phyloP scores from a whole-genome alignment of 805 yeast genomes.

The Priceomyces fermenticarens region DNA sequence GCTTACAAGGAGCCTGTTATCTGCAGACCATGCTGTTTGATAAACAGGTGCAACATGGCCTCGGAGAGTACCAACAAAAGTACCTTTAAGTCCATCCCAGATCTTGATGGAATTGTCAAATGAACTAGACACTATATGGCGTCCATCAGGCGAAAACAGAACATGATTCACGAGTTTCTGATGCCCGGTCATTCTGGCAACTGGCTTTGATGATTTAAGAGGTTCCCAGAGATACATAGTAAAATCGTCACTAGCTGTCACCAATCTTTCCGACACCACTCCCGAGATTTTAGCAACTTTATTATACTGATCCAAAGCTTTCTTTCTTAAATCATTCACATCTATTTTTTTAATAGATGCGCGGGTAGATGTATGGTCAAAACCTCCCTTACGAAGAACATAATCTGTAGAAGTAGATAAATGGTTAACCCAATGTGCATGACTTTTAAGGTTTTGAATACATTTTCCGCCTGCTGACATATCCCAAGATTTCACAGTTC shows the following conservation, averaged over 20 bases:
- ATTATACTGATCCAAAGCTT: conserved; percentile 60
- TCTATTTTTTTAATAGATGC: conserved; percentile 18
- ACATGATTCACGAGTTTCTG: conserved; percentile 96
- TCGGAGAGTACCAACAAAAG: conserved; percentile 82
- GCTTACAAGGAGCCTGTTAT: conserved; percentile 84
- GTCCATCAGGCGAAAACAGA: conserved; percentile 92
- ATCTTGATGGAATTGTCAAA: conserved; percentile 93
- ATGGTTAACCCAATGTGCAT: conserved; percentile 98
- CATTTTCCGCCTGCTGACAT: conserved; percentile 69
- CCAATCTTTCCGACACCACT: conserved; percentile 65
- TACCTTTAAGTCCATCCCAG: conserved; percentile 95
- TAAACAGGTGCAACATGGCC: conserved; percentile 98
- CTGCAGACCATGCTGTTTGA: conserved; percentile 97
- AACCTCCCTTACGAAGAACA: conserved; percentile 83
- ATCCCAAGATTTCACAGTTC: conserved; percentile 91
- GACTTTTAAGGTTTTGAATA: conserved; percentile 75
- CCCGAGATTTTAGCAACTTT: conserved; percentile 63
- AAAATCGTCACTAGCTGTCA: conserved; percentile 94
- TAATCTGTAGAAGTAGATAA: conserved; percentile 87
- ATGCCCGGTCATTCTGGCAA: conserved; percentile 95
- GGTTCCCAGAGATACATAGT: conserved; percentile 99
- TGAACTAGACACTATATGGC: conserved; percentile 85
- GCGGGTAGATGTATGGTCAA: conserved; percentile 63
- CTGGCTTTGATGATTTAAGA: conserved; percentile 70
- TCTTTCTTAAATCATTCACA: conserved; percentile 31